A percentile compares a stretch with the other conserved stretches of the same genome.
These are phyloP conservation scores for Aeschynomene evenia DNA, from an alignment of 306 rosid genomes.

Conservation along the genomic window DNA sequence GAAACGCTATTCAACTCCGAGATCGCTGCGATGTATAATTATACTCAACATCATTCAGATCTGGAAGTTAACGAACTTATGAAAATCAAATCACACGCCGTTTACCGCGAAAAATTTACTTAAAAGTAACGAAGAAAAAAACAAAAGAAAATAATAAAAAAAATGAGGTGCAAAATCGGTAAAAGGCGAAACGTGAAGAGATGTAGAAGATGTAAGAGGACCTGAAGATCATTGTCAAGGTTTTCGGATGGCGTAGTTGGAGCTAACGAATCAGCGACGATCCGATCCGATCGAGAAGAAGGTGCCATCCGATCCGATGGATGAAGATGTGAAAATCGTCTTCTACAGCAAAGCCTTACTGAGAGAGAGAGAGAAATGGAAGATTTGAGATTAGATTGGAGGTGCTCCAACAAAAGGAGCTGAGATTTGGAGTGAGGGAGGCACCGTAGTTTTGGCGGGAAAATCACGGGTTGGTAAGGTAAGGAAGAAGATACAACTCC, in stretches of 20 bases:
- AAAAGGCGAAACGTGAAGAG: background rate
- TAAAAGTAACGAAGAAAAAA: background rate
- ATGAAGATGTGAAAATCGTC: background rate
- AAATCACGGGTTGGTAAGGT: background rate
- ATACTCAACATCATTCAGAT: background rate
- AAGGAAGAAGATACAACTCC: background rate
- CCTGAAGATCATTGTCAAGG: constrained; percentile 38
- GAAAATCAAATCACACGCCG: background rate
- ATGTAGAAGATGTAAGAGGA: background rate
- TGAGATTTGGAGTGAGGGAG: background rate
- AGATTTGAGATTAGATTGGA: constrained; percentile 1
- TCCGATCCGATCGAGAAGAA: constrained; percentile 29
- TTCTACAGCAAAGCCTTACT: background rate
- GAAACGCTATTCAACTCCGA: background rate
- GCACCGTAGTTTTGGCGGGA: background rate
- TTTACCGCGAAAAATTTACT: background rate
- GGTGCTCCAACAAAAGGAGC: background rate
- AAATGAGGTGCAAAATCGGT: background rate
- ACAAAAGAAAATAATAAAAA: background rate
- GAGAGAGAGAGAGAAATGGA: background rate
- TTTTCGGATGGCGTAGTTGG: constrained; percentile 7
- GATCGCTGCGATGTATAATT: background rate
- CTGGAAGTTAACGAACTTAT: background rate
- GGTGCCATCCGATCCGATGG: constrained; percentile 37
- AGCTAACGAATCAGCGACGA: background rate